phyloP scores from a whole-genome alignment of 371 early-diverging fungal species.

The Apophysomyces sp. region DNA sequence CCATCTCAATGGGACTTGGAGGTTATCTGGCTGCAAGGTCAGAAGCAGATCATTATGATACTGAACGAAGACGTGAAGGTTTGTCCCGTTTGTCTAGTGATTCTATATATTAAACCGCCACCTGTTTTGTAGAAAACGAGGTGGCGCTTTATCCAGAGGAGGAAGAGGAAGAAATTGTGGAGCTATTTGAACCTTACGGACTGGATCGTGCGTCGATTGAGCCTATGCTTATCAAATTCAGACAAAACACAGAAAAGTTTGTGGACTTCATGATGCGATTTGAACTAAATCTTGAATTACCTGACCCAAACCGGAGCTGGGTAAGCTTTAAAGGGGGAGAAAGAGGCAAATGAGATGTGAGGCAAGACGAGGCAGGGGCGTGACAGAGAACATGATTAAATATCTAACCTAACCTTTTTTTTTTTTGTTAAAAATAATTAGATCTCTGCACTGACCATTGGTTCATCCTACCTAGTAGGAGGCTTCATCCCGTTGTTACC shows the following conservation, averaged over 20 bases:
- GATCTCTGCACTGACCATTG: constrained; percentile 70
- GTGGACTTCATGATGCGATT: constrained; percentile 80
- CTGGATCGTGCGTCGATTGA: constrained; percentile 50
- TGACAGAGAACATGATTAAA: neutral
- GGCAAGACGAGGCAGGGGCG: too few species aligned
- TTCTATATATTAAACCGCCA: neutral
- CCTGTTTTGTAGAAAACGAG: constrained; percentile 38
- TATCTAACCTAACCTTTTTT: neutral
- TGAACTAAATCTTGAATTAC: constrained; percentile 68
- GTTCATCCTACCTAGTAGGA: constrained; percentile 66
- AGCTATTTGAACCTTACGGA: constrained; percentile 66
- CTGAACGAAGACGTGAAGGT: constrained; percentile 61
- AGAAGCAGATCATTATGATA: constrained; percentile 35
- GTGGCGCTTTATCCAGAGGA: constrained; percentile 59
- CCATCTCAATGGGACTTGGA: constrained; percentile 22
- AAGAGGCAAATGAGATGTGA: neutral
- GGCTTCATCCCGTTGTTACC: constrained; percentile 71
- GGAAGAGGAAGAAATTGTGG: constrained; percentile 68
- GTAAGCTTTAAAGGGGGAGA: constrained; percentile 26
- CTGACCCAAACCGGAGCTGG: constrained; percentile 61
- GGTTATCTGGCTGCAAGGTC: constrained; percentile 55
- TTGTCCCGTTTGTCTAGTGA: neutral
- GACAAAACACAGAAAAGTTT: constrained; percentile 55
- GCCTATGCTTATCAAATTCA: constrained; percentile 59
- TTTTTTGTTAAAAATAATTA: constrained; percentile 13